phyloP scores from a whole-genome alignment of 129 eudicot genomes.

The Ambrosia artemisiifolia region DNA sequence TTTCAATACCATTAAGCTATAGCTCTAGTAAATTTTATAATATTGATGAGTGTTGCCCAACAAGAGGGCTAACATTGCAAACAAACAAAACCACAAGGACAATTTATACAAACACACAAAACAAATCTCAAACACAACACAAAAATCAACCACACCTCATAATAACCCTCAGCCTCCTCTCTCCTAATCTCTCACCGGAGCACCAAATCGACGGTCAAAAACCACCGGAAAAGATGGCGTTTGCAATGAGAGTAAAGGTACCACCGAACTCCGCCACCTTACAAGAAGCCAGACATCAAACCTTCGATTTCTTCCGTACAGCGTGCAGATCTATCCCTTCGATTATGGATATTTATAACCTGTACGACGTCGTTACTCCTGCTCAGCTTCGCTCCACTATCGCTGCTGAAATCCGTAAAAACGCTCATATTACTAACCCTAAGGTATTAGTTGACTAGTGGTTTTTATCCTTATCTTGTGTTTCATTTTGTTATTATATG shows the following conservation, averaged over 20 bases:
- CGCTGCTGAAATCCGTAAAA: conserved; percentile 82
- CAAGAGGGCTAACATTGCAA: not conserved
- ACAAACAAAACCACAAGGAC: not conserved
- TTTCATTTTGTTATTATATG: not conserved
- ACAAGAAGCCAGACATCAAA: conserved; percentile 64
- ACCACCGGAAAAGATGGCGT: conserved; percentile 39
- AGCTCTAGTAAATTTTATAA: too few species aligned
- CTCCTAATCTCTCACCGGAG: not conserved
- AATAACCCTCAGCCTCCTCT: not conserved
- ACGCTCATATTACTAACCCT: conserved; percentile 67
- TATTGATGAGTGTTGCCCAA: too few species aligned
- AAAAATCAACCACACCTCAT: not conserved
- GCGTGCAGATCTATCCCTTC: conserved; percentile 80
- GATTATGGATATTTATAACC: conserved; percentile 74
- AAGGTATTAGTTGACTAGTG: conserved; percentile 38
- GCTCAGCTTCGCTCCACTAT: conserved; percentile 76
- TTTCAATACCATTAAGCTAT: too few species aligned
- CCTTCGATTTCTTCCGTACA: conserved; percentile 71
- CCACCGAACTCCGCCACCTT: conserved; percentile 66
- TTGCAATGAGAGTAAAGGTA: conserved; percentile 54
- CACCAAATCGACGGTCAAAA: not conserved
- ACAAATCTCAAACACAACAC: not conserved
- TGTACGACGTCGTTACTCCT: conserved; percentile 61
- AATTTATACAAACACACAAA: not conserved
- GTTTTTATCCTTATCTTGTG: not conserved